These are phyloP conservation scores for Russula lepida DNA, from an alignment of 768 basidiomycete genomes.

Conservation along the genomic window DNA sequence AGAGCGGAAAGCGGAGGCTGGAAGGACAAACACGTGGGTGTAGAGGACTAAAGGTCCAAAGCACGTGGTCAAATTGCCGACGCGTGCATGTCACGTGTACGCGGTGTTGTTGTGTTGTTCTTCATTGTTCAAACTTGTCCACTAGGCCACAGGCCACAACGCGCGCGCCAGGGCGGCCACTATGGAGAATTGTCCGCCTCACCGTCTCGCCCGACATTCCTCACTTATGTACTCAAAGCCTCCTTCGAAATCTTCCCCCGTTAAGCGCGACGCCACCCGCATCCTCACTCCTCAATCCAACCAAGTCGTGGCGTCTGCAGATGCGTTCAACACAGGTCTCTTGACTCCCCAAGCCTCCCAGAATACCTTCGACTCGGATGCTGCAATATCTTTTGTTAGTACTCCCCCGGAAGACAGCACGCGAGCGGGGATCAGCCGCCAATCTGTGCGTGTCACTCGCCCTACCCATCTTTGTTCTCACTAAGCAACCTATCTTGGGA, in stretches of 20 bases:
- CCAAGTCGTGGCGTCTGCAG: neutral
- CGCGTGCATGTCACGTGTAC: constrained; percentile 8
- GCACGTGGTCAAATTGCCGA: neutral
- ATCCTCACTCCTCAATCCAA: constrained; percentile 16
- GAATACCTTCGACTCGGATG: constrained; percentile 6
- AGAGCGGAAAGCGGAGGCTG: too few species aligned
- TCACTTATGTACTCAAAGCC: constrained; percentile 3
- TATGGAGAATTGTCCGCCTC: constrained; percentile 18
- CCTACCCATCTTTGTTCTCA: constrained; percentile 9
- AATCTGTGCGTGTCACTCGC: constrained; percentile 9
- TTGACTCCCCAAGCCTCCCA: constrained; percentile 17
- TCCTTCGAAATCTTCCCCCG: constrained; percentile 17
- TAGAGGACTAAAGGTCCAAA: too few species aligned
- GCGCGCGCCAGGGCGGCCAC: neutral
- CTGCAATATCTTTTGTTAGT: constrained; percentile 20
- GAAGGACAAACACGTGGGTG: too few species aligned
- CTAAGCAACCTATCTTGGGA: neutral
- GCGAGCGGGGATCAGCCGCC: neutral
- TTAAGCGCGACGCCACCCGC: neutral
- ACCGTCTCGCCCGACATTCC: neutral
- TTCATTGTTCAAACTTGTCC: neutral
- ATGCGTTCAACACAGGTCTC: constrained; percentile 14
- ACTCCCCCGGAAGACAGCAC: constrained; percentile 18
- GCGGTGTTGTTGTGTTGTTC: neutral
- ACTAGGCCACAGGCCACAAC: too few species aligned